Base-by-base conservation (phyloP, 352 stramenopile species). In the Phytophthora crassamura region DNA sequence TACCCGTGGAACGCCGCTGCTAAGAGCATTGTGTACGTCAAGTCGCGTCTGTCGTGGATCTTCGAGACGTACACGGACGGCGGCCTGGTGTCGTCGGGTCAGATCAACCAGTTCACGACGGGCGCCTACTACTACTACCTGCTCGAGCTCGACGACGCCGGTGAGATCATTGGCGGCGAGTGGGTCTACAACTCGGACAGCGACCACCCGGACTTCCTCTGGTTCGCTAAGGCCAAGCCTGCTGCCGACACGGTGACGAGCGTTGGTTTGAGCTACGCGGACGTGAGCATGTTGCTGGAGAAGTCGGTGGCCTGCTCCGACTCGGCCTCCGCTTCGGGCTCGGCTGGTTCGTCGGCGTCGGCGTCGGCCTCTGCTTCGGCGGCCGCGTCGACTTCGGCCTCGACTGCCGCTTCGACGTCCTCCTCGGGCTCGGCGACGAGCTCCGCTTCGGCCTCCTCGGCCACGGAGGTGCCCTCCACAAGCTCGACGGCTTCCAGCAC, bases 1-100 rank as follows among this genome's bases (percentile, higher is more conserved):
- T 89, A 89, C 42, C 75, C 75, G 43, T 89, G 80, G 64, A 84
- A 86, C 39, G 58, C 39, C 3, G 57, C 64, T 5, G 72, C 66
- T 10, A 77, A 67, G 56, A 66, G 58, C 38, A 79, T 89, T 45
- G 58, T 75, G 50, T 87, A 78, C 38, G 59, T 84, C 2, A 59
- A 76, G 49, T 78, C 67, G 1, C 69, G 52, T 54, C 58, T 89
- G 3, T 74, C 66, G 11, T 89, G 75, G 69, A 76, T 87, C 41
- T 58, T 74, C 7, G 74, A 85, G 54, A 69, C 61, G 3, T 65
- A 69, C 46, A 69, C 69, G 5, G 67, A 82, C 14, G 74, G 74
- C 5, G 28, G 36, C 2, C 63, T 79, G 1, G 65, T 80, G 56
- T 65, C 56, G 0, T 72, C 64, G 0, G 68, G 71, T 3, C 15